Evolutionary conservation across 2,329 filamentous ascomycete species (phyloP), one percentile per base, ranked within the genome.

Genomic region (Ramichloridium luteum): DNA sequence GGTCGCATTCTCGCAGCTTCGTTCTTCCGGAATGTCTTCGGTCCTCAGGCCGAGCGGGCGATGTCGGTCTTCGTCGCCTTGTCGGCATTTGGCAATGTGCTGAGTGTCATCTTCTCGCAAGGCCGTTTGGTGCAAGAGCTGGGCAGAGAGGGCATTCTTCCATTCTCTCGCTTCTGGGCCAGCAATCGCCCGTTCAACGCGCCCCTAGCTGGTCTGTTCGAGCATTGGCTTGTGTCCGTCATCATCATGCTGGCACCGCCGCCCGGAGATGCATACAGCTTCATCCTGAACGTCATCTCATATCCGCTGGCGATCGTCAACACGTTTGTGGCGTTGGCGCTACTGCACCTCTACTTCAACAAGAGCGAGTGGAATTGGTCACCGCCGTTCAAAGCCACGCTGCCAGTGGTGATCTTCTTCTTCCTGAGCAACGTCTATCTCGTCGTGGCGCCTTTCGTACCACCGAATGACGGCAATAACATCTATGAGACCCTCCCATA

Each of bases 181-280:
- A 41, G 20, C 20, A 23, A 23, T n/a, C 8, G n/a, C 8, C 20
- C 48, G 6, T 45, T 46, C 27, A 44, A 47, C 34, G 44, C 47
- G 5, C 53, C 50, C 22, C 49, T 50, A 26, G 43, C 47, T 10
- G 47, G 40, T 36, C 35, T 48, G 27, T 39, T 43, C 16, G 46
- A 46, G 23, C 42, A 39, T 14, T 41, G 43, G 26, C 26, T 46
- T 8, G 70, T 76, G 9, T 76, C 67, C 0, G 65, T 75, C 28
- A 67, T 78, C 35, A 74, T 77, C 46, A 76, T 80, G 53, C 58
- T 80, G 2, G 74, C 72, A 0, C 74, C 76, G 20, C 76, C 76
- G 2, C 72, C 74, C 2, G 76, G 74, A 20, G 73, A 77, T 51
- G 73, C 73, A 0, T 78, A 76, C 54, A 74, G 74, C 56, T 77